Conservation (phyloP, 306 rosid genomes). For the Casuarina glauca region DNA sequence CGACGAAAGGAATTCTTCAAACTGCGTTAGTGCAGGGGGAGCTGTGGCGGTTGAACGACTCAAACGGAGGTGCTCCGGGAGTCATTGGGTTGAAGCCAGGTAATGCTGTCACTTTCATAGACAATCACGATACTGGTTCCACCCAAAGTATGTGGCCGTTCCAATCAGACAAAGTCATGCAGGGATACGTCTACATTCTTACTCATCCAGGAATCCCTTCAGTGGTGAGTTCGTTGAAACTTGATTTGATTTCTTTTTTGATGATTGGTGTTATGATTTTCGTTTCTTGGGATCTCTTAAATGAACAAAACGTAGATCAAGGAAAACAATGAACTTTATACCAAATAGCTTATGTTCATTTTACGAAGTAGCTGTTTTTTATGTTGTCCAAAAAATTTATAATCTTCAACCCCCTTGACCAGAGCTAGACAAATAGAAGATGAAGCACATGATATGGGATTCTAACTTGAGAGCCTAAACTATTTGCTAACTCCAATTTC, state of each 20-base stretch:
- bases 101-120: slow-evolving; percentile 42
- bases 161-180: slow-evolving; percentile 34
- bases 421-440: no score
- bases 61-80: slow-evolving; percentile 34
- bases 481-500: neutral
- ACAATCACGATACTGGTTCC: slow-evolving; percentile 45
- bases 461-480: neutral
- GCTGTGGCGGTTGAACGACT: slow-evolving; percentile 33
- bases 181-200: slow-evolving; percentile 41
- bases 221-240: slow-evolving; percentile 20
- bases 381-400: no score
- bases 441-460: no score
- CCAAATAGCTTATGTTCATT: neutral
- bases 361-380: no score
- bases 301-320: neutral
- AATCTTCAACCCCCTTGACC: no score
- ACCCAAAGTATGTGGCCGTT: slow-evolving; percentile 26
- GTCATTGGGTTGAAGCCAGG: slow-evolving; percentile 44
- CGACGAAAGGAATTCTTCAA: slow-evolving; percentile 43
- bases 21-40: slow-evolving; percentile 31
- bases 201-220: slow-evolving; percentile 48
- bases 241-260: neutral
- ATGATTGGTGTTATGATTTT: neutral
- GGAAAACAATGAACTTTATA: neutral
- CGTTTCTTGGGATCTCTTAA: neutral